Conservation (phyloP, 2,329 filamentous ascomycete genomes). For the Ascocoryne sarcoides region DNA sequence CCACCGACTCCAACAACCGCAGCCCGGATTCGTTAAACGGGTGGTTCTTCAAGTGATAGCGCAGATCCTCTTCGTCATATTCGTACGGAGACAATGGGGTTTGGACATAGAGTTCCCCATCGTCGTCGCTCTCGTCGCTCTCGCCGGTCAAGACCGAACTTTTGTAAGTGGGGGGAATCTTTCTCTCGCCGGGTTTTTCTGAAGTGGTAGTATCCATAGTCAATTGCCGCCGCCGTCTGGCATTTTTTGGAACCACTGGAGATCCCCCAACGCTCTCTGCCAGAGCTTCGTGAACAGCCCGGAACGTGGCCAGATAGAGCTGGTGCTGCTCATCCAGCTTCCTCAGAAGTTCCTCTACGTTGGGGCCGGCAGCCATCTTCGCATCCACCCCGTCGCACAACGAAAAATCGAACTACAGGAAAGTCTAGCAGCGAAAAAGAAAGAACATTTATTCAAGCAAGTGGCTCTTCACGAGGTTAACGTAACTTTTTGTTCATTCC, state of each 20-base stretch:
- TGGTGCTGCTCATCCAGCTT: conserved; percentile 21
- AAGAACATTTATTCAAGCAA: no score
- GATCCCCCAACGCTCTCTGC: conserved; percentile 7
- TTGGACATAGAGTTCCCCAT: conserved; percentile 33
- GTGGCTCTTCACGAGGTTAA: no score
- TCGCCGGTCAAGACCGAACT: conserved; percentile 25
- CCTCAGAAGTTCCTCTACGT: conserved; percentile 18
- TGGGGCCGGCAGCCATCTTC: conserved; percentile 1
- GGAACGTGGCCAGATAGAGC: conserved; percentile 21
- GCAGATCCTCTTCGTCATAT: conserved; percentile 36
- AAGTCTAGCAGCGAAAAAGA: no score
- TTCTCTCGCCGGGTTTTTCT: conserved; percentile 4
- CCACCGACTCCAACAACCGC: conserved; percentile 31
- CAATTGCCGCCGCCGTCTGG: conserved; percentile 7
- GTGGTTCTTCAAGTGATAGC: conserved; percentile 36
- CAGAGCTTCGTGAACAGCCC: conserved; percentile 20
- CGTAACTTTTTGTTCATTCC: no score
- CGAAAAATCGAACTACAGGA: no score
- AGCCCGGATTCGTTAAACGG: conserved; percentile 34
- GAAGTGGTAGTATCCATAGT: conserved; percentile 9
- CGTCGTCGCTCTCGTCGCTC: conserved; percentile 30
- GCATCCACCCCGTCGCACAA: not conserved
- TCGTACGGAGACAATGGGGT: conserved; percentile 31
- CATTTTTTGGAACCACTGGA: conserved; percentile 1
- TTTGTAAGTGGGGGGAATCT: conserved; percentile 11